Evolutionary conservation across 2,329 filamentous ascomycete species (phyloP).

Genomic region (Chalara sp.): DNA sequence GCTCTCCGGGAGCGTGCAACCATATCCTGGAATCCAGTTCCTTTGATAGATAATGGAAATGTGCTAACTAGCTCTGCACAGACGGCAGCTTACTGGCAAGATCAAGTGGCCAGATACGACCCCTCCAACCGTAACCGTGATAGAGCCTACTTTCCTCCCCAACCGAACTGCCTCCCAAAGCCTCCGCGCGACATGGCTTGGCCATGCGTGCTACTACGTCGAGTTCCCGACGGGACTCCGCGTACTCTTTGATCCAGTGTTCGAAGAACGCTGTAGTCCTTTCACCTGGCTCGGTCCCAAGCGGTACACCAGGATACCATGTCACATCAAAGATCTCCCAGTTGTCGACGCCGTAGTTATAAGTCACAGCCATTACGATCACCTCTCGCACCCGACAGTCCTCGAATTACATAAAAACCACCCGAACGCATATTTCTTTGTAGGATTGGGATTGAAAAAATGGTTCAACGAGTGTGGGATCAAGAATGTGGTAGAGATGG

Average conservation of each 20-base stretch:
- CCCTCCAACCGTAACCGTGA: slow-evolving; percentile 55
- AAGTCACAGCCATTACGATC: slow-evolving; percentile 75
- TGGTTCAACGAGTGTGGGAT: slow-evolving; percentile 75
- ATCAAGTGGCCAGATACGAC: slow-evolving; percentile 46
- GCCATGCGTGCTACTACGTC: slow-evolving; percentile 88
- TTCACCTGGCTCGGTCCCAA: slow-evolving; percentile 64
- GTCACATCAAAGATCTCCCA: slow-evolving; percentile 71
- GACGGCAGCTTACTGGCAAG: slow-evolving; percentile 13
- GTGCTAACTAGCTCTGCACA: neutral
- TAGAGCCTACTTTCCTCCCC: slow-evolving; percentile 50
- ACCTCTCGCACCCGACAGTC: slow-evolving; percentile 73
- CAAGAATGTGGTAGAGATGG: slow-evolving; percentile 74
- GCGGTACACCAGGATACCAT: slow-evolving; percentile 72
- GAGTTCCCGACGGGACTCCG: slow-evolving; percentile 83
- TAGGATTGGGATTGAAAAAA: slow-evolving; percentile 71
- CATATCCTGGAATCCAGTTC: too few species aligned
- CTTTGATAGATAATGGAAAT: neutral
- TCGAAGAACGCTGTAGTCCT: slow-evolving; percentile 80
- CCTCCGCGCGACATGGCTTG: slow-evolving; percentile 87
- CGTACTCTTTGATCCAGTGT: slow-evolving; percentile 90
- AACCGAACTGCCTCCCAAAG: slow-evolving; percentile 42
- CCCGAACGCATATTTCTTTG: slow-evolving; percentile 80
- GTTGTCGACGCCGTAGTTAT: slow-evolving; percentile 56
- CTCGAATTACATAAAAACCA: slow-evolving; percentile 63
- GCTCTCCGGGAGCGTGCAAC: too few species aligned